Evolutionary conservation across 1,284 basidiomycete genomes (phyloP).

Genomic region (Boletellus deceptivus): DNA sequence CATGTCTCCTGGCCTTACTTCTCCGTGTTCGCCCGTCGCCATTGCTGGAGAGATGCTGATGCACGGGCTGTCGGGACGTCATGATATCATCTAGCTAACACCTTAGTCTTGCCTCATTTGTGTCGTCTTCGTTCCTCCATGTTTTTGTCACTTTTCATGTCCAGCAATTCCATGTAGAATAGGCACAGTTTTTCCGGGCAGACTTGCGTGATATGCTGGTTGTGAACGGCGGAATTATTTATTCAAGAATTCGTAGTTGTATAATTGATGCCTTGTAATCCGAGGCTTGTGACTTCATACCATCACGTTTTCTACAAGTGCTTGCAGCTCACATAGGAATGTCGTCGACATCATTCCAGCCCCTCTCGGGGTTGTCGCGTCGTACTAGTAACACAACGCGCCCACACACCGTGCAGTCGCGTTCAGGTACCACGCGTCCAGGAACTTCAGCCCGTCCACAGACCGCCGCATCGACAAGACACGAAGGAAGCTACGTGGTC

Average conservation of each 20-base stretch:
- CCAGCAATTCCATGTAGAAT: slow-evolving; percentile 38
- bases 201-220: neutral
- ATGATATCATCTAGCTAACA: slow-evolving; percentile 25
- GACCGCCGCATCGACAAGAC: slow-evolving; percentile 56
- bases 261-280: too few relatives aligned
- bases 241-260: too few relatives aligned
- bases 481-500: slow-evolving; percentile 60
- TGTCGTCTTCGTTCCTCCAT: slow-evolving; percentile 14
- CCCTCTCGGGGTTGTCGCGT: slow-evolving; percentile 16
- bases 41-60: slow-evolving; percentile 8
- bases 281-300: too few relatives aligned
- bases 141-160: slow-evolving; percentile 12
- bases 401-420: slow-evolving; percentile 45
- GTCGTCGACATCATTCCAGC: slow-evolving; percentile 17
- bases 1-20: slow-evolving; percentile 4
- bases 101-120: slow-evolving; percentile 22
- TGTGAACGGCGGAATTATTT: too few relatives aligned
- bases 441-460: slow-evolving; percentile 58
- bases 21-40: slow-evolving; percentile 2
- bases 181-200: slow-evolving; percentile 18
- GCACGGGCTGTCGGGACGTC: slow-evolving; percentile 7
- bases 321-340: neutral
- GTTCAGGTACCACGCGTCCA: slow-evolving; percentile 52
- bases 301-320: neutral
- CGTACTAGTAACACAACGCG: slow-evolving; percentile 19